Base-by-base conservation (phyloP, 345 rosid genomes). In the Crucihimalaya himalaica region DNA sequence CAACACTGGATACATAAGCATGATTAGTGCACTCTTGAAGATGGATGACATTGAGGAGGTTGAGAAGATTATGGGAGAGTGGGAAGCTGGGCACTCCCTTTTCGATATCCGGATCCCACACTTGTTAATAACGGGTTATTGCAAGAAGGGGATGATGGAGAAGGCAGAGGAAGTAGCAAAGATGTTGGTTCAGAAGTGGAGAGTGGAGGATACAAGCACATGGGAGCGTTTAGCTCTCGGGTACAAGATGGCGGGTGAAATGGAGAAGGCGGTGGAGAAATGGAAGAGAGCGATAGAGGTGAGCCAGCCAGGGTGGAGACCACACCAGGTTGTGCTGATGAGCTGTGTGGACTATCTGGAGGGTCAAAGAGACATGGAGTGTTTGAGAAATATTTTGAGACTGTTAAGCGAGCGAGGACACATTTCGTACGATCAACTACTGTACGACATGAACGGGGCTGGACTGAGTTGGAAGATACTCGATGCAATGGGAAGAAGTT, bases 11-110 rank as follows among this genome's bases (percentile, higher is more conserved):
- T 86, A 87, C 68, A 14, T 80, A 1, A 53, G 83, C 10, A 82
- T 91, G 73, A 73, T 89, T 48, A 80, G 81, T 27, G 81, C 89
- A n/a, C 80, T 86, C 57, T 48, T 82, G 56, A 87, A 82, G 77
- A 43, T 87, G 66, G 87, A 81, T 45, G 89, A 89, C 35, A 43
- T 85, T 5, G 83, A 64, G 27, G 83, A 84, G 52, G 90, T 85
- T 12, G 89, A 86, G 78, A 84, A 52, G 70, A 80, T 87, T 53
- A 81, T 78, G 45, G 71, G 64, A 59, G 93, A 89, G 68, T 91
- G 97, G 97, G 75, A 80, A 70, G 77, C 79, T 28, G 62, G 65
- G 14, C 62, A 68, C 19, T 5, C 19, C 14, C 10, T 51, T 2
- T 82, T 76, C n/a, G 96, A 89, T 37, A 25, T 27, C 15, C 72